A percentile compares a stretch with the other conserved stretches of the same genome.
Conservation (phyloP, 164 flowering plant genomes). For the Kingdonia uniflora region DNA sequence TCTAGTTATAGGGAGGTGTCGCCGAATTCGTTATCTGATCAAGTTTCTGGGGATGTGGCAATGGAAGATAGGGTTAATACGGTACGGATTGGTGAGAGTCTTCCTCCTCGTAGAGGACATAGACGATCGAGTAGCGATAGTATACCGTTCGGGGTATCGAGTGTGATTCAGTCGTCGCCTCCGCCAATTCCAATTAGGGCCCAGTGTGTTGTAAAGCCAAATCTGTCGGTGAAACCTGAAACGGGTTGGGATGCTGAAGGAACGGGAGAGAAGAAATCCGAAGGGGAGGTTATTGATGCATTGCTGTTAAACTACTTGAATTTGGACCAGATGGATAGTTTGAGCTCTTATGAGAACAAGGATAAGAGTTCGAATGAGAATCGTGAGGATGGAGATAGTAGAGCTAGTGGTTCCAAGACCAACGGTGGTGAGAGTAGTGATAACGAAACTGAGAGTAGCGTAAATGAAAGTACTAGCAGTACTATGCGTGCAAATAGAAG, state of each 20-base stretch:
- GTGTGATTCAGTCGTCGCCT: conserved; percentile 42
- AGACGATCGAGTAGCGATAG: conserved; percentile 77
- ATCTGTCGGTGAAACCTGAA: conserved; percentile 56
- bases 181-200: conserved; percentile 32
- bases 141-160: conserved; percentile 62
- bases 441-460: conserved; percentile 82
- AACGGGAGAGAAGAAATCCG: conserved; percentile 64
- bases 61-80: conserved; percentile 54
- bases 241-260: conserved; percentile 55
- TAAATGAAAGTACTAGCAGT: conserved; percentile 50
- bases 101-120: conserved; percentile 82
- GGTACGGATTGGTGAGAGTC: conserved; percentile 41
- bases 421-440: conserved; percentile 82
- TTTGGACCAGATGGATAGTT: conserved; percentile 58
- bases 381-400: conserved; percentile 61
- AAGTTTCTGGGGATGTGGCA: conserved; percentile 38
- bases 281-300: conserved; percentile 79
- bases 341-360: conserved; percentile 57
- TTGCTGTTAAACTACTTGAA: conserved; percentile 79
- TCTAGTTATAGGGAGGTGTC: conserved; percentile 48
- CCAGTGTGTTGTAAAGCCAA: conserved; percentile 30
- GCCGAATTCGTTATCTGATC: conserved; percentile 30
- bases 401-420: conserved; percentile 84
- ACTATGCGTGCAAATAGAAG: conserved; percentile 15
- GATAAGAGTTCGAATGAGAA: conserved; percentile 41